A percentile compares a stretch with the other conserved stretches of the same genome.
These are phyloP conservation scores for Skeletonema grethae DNA, from an alignment of 108 stramenopile genomes.

Conservation along the genomic window DNA sequence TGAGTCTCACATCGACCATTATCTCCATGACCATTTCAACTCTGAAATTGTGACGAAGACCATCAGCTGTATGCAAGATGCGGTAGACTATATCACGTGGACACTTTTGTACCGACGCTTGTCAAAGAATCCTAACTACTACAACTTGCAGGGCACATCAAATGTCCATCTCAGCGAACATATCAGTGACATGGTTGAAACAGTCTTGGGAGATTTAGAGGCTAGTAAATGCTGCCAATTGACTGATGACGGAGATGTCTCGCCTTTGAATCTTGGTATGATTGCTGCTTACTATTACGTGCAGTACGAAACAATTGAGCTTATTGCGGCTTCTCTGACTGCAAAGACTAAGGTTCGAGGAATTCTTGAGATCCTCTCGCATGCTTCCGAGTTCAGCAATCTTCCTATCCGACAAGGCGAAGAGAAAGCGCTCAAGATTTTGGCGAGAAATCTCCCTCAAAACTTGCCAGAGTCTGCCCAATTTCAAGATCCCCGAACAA, in stretches of 20 bases:
- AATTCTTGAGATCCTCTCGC: conserved; percentile 94
- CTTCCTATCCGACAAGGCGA: conserved; percentile 93
- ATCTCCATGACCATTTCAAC: conserved; percentile 96
- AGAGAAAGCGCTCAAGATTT: conserved; percentile 84
- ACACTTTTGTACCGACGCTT: conserved; percentile 97
- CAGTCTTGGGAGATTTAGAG: conserved; percentile 92
- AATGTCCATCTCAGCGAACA: conserved; percentile 95
- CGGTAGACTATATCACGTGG: conserved; percentile 99
- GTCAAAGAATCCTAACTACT: conserved; percentile 98
- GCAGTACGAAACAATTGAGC: conserved; percentile 96
- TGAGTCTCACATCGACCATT: conserved; percentile 96
- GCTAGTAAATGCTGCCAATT: conserved; percentile 90
- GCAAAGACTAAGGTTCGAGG: conserved; percentile 94
- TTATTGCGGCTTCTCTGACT: conserved; percentile 95
- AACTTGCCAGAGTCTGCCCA: conserved; percentile 68
- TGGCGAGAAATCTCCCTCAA: conserved; percentile 85
- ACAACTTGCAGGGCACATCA: conserved; percentile 90
- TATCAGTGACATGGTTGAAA: conserved; percentile 98
- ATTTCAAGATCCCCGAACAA: conserved; percentile 85
- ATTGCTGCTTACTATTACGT: conserved; percentile 98
- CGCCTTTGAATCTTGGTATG: conserved; percentile 98
- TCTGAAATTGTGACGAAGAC: conserved; percentile 96
- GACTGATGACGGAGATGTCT: conserved; percentile 89
- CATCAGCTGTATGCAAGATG: conserved; percentile 95
- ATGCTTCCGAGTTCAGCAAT: conserved; percentile 88